Conservation (phyloP, 1,284 basidiomycete species). For the Pascua sp. region DNA sequence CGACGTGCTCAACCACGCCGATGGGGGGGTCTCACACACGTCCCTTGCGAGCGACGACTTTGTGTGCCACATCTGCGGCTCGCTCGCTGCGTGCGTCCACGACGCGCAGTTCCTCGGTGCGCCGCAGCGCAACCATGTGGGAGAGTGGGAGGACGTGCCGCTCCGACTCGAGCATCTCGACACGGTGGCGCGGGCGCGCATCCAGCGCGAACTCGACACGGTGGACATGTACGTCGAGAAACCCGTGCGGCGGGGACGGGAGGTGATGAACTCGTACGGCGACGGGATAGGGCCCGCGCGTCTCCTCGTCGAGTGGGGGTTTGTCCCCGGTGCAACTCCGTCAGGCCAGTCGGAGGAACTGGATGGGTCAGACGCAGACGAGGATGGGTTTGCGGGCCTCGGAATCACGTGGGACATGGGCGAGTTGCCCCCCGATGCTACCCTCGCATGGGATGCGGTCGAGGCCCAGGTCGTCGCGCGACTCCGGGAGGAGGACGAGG, state of each 20-base stretch:
- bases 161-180: conserved; percentile 29
- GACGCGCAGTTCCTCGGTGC: too few relatives aligned
- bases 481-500: conserved; percentile 1
- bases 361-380: neutral
- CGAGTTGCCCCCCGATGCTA: conserved; percentile 20
- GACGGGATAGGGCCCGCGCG: conserved; percentile 63
- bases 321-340: conserved; percentile 42
- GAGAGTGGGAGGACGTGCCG: conserved; percentile 4
- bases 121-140: too few relatives aligned
- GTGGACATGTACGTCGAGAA: conserved; percentile 46
- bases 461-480: neutral
- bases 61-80: conserved; percentile 77
- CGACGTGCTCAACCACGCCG: conserved; percentile 79
- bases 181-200: conserved; percentile 9
- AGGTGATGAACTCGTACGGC: conserved; percentile 86
- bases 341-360: neutral
- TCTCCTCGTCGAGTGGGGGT: conserved; percentile 71
- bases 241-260: conserved; percentile 49
- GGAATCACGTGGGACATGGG: conserved; percentile 30
- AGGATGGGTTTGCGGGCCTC: conserved; percentile 16
- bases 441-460: conserved; percentile 7
- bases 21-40: conserved; percentile 18
- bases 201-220: conserved; percentile 25
- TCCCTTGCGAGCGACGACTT: conserved; percentile 67
- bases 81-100: conserved; percentile 67